Conservation (phyloP, 2,329 filamentous ascomycete species). For the Phyllosticta citriasiana region DNA sequence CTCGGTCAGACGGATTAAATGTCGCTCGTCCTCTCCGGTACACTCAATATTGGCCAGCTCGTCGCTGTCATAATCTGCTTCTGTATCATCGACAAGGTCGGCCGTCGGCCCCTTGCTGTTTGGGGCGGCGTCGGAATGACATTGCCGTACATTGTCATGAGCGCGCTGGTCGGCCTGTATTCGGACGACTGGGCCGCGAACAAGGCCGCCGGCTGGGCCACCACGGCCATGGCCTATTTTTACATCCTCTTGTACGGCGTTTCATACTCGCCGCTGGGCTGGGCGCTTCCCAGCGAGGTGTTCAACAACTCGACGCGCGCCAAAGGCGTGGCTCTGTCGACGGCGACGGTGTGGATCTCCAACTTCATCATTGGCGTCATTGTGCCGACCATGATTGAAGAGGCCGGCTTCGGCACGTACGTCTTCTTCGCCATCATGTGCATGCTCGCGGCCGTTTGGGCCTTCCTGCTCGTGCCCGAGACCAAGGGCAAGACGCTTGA, state of each 20-base stretch:
- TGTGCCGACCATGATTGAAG: constrained; percentile 52
- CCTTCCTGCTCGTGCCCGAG: constrained; percentile 25
- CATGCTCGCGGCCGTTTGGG: constrained; percentile 24
- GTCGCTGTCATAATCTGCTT: constrained; percentile 11
- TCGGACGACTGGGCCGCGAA: constrained; percentile 42
- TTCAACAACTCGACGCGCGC: constrained; percentile 10
- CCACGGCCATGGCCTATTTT: constrained; percentile 28
- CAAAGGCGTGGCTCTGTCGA: constrained; percentile 46
- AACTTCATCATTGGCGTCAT: constrained; percentile 57
- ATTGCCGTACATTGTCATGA: constrained; percentile 40
- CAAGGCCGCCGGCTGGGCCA: constrained; percentile 42
- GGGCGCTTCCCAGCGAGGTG: constrained; percentile 12
- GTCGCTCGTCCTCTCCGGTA: constrained; percentile 15
- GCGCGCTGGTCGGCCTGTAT: constrained; percentile 46
- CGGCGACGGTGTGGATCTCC: constrained; percentile 53
- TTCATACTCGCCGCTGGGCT: constrained; percentile 23
- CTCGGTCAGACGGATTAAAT: constrained; percentile 27
- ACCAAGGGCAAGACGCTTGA: constrained; percentile 26
- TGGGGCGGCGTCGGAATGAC: constrained; percentile 11
- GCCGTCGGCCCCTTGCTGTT: constrained; percentile 12
- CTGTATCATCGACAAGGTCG: constrained; percentile 16
- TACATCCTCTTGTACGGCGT: constrained; percentile 52
- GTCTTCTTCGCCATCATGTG: constrained; percentile 30
- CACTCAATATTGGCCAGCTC: constrained; percentile 32
- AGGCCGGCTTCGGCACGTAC: constrained; percentile 39